Evolutionary conservation across 225 moss, liverwort and hornwort genomes (phyloP), one percentile per base, ranked within the genome.

Genomic region (Pleurozium schreberi): DNA sequence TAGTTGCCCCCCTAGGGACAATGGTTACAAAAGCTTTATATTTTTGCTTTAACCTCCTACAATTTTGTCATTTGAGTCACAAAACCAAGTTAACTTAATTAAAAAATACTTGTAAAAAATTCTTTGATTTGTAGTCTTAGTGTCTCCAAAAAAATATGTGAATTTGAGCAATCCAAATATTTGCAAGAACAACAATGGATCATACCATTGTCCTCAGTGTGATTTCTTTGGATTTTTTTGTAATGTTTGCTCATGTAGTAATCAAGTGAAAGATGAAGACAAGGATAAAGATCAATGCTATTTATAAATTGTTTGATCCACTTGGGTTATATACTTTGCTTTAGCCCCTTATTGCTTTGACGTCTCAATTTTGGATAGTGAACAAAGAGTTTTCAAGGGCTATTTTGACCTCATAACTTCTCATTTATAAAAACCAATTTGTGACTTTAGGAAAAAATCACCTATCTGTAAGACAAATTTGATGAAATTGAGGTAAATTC

Each of bases 131-230:
- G 68, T 40, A 40, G 8, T 42, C 42, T 14, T 69, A 42, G 2
- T 42, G 14, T n/a, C n/a, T n/a, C 6, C 4, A 4, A 14, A 25
- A 42, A 26, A 26, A 26, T 15, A 8, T 71, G 43, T 71, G 23
- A 43, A 71, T 43, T 42, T 71, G 27, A 43, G 15, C 1, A 27
- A 42, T 70, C 13, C 3, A 26, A 40, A 42, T 42, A 42, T 8
- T 9, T 43, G 5, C 71, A 43, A 42, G 13, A 71, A 28, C 1
- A 1, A 1, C 6, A 70, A 27, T 43, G 5, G 5, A 0, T 6
- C 28, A 15, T 68, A 0, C 28, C 0, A 43, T 3, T 8, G 1
- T 16, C 5, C 1, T 43, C 16, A 16, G 5, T 0, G 0, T 27
- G 1, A 16, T 27, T 15, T 28, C 28, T 6, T 43, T 1, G 17